Evolutionary conservation across 2,329 filamentous ascomycete species (phyloP).

Genomic region (Hypocrella siamensis): DNA sequence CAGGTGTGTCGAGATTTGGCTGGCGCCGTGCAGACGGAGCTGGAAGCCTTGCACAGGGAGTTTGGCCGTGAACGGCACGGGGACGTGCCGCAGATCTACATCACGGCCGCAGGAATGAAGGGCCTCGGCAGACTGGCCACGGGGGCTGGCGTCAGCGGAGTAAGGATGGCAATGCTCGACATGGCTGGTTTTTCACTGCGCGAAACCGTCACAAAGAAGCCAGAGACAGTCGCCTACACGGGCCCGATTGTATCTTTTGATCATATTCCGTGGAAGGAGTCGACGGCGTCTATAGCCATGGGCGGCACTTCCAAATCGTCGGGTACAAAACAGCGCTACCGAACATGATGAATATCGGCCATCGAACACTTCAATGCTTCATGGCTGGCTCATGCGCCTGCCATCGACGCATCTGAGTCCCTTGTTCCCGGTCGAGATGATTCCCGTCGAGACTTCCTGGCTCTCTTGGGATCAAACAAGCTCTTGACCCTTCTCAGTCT

Average conservation of each 20-base stretch:
- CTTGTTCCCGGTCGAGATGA: constrained; percentile 26
- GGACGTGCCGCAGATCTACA: constrained; percentile 15
- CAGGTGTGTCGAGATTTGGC: constrained; percentile 12
- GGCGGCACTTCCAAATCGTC: not conserved
- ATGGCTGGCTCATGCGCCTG: constrained; percentile 2
- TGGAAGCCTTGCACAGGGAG: constrained; percentile 9
- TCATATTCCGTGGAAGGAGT: constrained; percentile 19
- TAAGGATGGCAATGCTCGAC: constrained; percentile 21
- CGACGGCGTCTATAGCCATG: constrained; percentile 1
- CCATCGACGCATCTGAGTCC: constrained; percentile 10
- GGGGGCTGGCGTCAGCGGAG: constrained; percentile 23
- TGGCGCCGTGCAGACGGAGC: constrained; percentile 10
- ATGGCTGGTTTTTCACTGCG: constrained; percentile 20
- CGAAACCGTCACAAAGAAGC: constrained; percentile 16
- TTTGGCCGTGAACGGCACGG: constrained; percentile 13
- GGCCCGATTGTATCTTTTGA: constrained; percentile 23
- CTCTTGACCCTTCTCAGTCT: constrained; percentile 56
- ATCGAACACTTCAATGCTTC: not conserved
- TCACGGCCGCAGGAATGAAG: constrained; percentile 22
- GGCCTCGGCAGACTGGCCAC: constrained; percentile 14
- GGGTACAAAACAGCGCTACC: not conserved
- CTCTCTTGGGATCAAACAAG: constrained; percentile 49
- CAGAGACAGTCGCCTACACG: constrained; percentile 18
- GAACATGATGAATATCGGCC: not conserved
- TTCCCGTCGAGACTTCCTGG: constrained; percentile 32